Evolutionary conservation across 1,139 yeast species (phyloP).

Genomic region (Yamadazyma diospyri): DNA sequence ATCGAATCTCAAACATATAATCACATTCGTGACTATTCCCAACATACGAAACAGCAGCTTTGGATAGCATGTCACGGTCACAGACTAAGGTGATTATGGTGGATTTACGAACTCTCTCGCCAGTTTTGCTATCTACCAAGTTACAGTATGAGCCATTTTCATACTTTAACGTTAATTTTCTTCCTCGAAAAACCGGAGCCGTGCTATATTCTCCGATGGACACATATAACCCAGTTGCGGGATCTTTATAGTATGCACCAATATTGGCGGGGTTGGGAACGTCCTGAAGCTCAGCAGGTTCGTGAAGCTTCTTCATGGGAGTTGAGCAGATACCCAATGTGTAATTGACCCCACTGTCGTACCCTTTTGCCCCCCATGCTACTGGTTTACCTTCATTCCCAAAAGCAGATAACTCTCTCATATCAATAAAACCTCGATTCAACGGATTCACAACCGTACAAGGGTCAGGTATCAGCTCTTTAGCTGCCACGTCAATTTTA

Average conservation of each 20-base stretch:
- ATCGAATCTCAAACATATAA: slow-evolving; percentile 79
- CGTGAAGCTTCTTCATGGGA: slow-evolving; percentile 44
- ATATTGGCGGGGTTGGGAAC: slow-evolving; percentile 47
- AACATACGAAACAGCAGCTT: slow-evolving; percentile 66
- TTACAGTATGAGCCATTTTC: slow-evolving; percentile 69
- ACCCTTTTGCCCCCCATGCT: slow-evolving; percentile 69
- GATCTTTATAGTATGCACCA: slow-evolving; percentile 68
- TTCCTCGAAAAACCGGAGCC: slow-evolving; percentile 65
- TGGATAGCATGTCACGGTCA: slow-evolving; percentile 67
- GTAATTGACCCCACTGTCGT: slow-evolving; percentile 69
- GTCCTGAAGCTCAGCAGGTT: slow-evolving; percentile 31
- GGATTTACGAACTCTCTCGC: slow-evolving; percentile 50
- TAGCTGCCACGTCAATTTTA: slow-evolving; percentile 1
- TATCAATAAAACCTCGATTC: slow-evolving; percentile 53
- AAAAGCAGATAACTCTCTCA: slow-evolving; percentile 46
- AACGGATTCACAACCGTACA: slow-evolving; percentile 55
- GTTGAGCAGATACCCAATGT: slow-evolving; percentile 78
- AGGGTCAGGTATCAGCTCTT: slow-evolving; percentile 19
- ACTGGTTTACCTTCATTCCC: slow-evolving; percentile 42
- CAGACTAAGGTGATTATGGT: slow-evolving; percentile 74
- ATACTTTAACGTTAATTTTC: slow-evolving; percentile 68
- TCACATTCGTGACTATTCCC: slow-evolving; percentile 76
- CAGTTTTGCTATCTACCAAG: slow-evolving; percentile 27
- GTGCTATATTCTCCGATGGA: slow-evolving; percentile 67
- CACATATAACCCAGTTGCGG: slow-evolving; percentile 42